These are phyloP conservation scores for Carex parvula DNA, from an alignment of 176 grass and related monocot species.

Conservation along the genomic window DNA sequence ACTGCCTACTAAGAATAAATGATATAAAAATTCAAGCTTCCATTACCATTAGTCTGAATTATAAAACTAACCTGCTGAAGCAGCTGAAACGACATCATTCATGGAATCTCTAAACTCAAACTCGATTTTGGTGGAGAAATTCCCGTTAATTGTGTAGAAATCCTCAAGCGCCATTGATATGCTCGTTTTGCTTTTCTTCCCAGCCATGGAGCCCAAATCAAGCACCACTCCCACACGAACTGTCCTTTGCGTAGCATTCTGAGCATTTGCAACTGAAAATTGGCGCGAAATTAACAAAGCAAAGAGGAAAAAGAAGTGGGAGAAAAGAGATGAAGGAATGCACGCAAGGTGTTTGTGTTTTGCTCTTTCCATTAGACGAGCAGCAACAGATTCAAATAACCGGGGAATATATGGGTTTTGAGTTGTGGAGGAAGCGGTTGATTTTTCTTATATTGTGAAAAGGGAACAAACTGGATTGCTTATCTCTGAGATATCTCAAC, in stretches of 20 bases:
- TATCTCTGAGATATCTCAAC: too few species aligned
- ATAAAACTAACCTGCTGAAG: slow-evolving; percentile 44
- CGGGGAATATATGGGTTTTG: neutral
- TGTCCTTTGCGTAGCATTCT: neutral
- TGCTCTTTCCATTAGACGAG: neutral
- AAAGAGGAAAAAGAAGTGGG: slow-evolving; percentile 9
- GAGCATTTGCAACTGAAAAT: slow-evolving; percentile 9
- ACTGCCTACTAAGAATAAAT: neutral
- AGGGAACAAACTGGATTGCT: neutral
- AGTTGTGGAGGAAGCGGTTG: neutral
- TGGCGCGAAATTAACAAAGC: neutral
- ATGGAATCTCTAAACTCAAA: slow-evolving; percentile 39
- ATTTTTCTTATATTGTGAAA: neutral
- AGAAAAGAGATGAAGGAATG: neutral
- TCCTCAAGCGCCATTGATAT: slow-evolving; percentile 59
- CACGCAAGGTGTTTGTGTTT: slow-evolving; percentile 4
- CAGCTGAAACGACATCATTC: slow-evolving; percentile 27
- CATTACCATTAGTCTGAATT: neutral
- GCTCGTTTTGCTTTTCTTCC: slow-evolving; percentile 27
- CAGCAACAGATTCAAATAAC: neutral
- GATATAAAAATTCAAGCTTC: neutral
- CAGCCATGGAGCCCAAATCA: neutral
- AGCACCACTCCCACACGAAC: slow-evolving; percentile 53
- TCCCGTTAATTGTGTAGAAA: slow-evolving; percentile 33
- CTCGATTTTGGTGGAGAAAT: slow-evolving; percentile 34